A percentile compares a stretch with the other conserved stretches of the same genome.
phyloP scores from a whole-genome alignment of 2,329 filamentous ascomycete species.

The Beauveria caledonica region DNA sequence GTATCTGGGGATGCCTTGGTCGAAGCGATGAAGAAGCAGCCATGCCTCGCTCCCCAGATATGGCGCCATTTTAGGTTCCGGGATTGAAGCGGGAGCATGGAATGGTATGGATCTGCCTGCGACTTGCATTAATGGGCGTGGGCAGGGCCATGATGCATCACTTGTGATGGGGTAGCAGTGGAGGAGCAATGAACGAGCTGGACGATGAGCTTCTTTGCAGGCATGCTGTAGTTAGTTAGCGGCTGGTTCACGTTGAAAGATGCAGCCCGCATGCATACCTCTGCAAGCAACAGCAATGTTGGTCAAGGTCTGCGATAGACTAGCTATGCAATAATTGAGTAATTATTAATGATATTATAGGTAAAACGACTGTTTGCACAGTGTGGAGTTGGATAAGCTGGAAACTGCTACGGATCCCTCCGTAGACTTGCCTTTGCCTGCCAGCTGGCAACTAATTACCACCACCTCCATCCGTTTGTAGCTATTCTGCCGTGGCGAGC shows the following conservation, averaged over 20 bases:
- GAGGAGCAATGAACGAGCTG: neutral
- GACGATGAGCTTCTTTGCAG: neutral
- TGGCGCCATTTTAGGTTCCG: slow-evolving; percentile 6
- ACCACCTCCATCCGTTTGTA: neutral
- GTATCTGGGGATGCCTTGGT: neutral
- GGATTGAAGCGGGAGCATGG: neutral
- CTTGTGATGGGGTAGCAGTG: neutral
- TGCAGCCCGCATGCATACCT: slow-evolving; percentile 4
- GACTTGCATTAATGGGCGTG: neutral
- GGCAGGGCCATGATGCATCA: slow-evolving; percentile 1
- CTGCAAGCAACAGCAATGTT: neutral
- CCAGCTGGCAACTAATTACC: neutral
- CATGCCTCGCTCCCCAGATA: neutral
- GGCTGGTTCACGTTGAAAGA: slow-evolving; percentile 4
- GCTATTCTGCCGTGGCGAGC: neutral
- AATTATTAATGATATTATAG: too few species aligned
- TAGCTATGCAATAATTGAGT: too few species aligned
- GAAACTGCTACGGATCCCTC: neutral
- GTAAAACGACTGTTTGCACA: too few species aligned
- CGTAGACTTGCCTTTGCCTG: neutral
- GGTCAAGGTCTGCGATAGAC: too few species aligned
- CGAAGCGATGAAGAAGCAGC: neutral
- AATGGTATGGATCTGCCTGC: neutral
- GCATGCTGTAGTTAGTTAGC: too few species aligned
- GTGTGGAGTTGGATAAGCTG: neutral